Conservation (phyloP, 2,329 filamentous ascomycete genomes). For the Fusarium hostae region DNA sequence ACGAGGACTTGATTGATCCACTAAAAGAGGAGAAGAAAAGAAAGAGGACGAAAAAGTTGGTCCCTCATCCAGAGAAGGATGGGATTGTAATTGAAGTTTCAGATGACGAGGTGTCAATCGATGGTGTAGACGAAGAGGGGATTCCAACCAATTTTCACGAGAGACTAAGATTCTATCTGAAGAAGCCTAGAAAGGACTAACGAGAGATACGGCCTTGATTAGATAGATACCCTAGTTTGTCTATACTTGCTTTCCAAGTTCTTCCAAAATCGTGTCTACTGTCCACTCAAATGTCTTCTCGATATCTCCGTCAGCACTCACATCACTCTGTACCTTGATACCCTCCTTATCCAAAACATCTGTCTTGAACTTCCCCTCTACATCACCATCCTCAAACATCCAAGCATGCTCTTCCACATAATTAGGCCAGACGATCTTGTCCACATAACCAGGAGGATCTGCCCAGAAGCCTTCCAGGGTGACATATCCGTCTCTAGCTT, state of each 20-base stretch:
- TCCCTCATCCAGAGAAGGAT: no score
- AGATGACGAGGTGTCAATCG: no score
- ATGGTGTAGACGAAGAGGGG: no score
- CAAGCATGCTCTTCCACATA: conserved; percentile 85
- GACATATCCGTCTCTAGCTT: conserved; percentile 79
- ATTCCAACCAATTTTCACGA: no score
- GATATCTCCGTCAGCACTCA: conserved; percentile 66
- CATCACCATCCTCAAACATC: conserved; percentile 78
- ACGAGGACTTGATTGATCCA: neutral
- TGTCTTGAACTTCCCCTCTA: conserved; percentile 66
- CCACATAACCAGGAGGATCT: conserved; percentile 93
- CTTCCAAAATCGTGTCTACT: conserved; percentile 68
- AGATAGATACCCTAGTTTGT: neutral
- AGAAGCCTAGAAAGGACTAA: no score
- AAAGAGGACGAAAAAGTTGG: no score
- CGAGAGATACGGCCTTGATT: neutral
- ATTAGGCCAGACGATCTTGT: conserved; percentile 95
- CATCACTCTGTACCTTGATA: conserved; percentile 62
- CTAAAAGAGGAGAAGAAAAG: no score
- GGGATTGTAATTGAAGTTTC: no score
- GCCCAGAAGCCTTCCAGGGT: conserved; percentile 93
- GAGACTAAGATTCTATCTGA: no score
- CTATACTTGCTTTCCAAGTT: conserved; percentile 51
- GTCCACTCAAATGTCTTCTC: conserved; percentile 73
- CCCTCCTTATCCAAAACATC: conserved; percentile 56